Evolutionary conservation across 1,284 basidiomycete genomes (phyloP).

Genomic region (Schizophyllum amplum): DNA sequence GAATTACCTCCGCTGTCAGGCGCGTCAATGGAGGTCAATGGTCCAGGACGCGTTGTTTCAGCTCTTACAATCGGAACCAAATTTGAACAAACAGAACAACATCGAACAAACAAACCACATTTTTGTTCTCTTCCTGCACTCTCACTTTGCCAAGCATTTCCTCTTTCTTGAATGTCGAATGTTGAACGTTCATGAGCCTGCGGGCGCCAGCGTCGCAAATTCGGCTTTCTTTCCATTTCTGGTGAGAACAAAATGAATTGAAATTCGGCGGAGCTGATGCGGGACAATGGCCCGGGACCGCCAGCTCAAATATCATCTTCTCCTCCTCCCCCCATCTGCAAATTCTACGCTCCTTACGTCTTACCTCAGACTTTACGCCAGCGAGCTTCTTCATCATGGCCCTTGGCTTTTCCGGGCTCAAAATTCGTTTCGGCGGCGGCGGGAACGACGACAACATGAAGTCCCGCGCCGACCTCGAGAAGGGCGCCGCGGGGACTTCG

Average conservation of each 20-base stretch:
- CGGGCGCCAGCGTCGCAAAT: neutral
- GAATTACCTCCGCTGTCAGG: too few species aligned
- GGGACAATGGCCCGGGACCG: neutral
- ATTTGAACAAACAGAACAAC: too few species aligned
- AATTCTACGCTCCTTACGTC: neutral
- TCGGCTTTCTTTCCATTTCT: neutral
- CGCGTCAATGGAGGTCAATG: too few species aligned
- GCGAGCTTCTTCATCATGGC: neutral
- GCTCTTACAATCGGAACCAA: too few species aligned
- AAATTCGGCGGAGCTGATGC: neutral
- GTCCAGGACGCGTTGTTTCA: too few species aligned
- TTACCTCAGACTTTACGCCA: neutral
- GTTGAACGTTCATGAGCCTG: neutral
- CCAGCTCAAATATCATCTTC: neutral
- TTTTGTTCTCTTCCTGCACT: neutral
- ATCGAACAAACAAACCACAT: too few species aligned
- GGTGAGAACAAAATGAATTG: neutral
- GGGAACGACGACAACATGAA: neutral
- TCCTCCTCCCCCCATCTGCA: neutral
- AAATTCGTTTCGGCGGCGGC: neutral
- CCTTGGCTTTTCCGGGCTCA: neutral
- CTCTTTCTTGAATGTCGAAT: neutral
- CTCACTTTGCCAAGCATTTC: neutral
- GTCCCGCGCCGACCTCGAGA: neutral
- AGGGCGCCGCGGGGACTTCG: neutral